These are phyloP conservation scores for Euphrasia confusa DNA, from an alignment of 257 asterid species.

Conservation along the genomic window DNA sequence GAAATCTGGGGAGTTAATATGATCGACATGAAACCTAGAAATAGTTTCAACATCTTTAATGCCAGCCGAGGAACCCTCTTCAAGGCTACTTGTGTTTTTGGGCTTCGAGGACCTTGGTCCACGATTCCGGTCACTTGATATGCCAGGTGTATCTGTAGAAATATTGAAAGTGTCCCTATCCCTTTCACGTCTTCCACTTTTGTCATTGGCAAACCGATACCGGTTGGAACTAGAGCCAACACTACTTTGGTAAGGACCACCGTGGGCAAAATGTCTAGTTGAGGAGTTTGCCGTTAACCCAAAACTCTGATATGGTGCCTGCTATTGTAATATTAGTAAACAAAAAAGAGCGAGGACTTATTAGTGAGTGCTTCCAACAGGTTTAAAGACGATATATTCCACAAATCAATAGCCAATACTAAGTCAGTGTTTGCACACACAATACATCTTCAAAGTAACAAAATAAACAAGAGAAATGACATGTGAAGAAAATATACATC, in stretches of 20 bases:
- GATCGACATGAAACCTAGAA: slow-evolving; percentile 48
- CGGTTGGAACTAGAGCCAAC: slow-evolving; percentile 52
- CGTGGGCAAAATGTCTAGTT: slow-evolving; percentile 48
- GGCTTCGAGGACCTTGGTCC: slow-evolving; percentile 97
- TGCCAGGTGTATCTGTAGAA: slow-evolving; percentile 56
- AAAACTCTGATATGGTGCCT: slow-evolving; percentile 69
- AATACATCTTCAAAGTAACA: slow-evolving; percentile 13
- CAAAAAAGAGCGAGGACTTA: slow-evolving; percentile 18
- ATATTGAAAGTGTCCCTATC: slow-evolving; percentile 50
- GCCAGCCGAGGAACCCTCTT: slow-evolving; percentile 59
- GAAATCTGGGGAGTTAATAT: slow-evolving; percentile 65
- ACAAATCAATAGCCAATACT: slow-evolving; percentile 15
- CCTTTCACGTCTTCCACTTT: slow-evolving; percentile 79
- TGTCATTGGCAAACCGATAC: slow-evolving; percentile 48
- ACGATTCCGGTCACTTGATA: slow-evolving; percentile 71
- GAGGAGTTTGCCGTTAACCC: slow-evolving; percentile 65
- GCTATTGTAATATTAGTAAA: slow-evolving; percentile 32
- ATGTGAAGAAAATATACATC: background rate
- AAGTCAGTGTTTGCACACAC: slow-evolving; percentile 10
- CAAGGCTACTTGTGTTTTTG: slow-evolving; percentile 50
- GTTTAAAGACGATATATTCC: slow-evolving; percentile 6
- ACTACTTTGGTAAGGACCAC: slow-evolving; percentile 55
- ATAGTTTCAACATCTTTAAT: slow-evolving; percentile 55
- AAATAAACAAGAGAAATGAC: background rate
- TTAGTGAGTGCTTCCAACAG: slow-evolving; percentile 17